Evolutionary conservation across 805 yeast genomes (phyloP), one percentile per base, ranked within the genome.

Genomic region (Yamadazyma philogaea): DNA sequence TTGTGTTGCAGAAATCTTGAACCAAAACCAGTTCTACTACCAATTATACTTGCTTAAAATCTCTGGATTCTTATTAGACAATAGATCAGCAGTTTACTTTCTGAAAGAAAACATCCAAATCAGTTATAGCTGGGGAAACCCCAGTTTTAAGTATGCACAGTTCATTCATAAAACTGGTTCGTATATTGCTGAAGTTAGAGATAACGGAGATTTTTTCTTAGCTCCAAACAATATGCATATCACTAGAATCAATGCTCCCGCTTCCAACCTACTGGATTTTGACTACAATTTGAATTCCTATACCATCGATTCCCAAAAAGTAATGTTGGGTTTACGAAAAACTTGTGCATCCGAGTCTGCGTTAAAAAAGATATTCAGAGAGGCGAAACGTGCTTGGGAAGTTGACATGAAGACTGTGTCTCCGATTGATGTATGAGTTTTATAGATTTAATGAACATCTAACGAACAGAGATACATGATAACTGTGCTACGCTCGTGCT

Each of bases 121-220:
- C 16, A 58, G 71, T 14, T 91, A 89, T 60, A 85, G 96, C 15
- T 91, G 98, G 98, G 98, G 98, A 2, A 77, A 73, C 44, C 95
- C 96, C 1, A 70, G 69, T 26, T 89, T 86, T 67, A 79, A 82
- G 54, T 85, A 78, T 60, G 88, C 87, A 1, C 99, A 93, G 61
- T 95, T 85, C 57, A 83, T 93, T 39, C 99, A 93, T 60, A 75
- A 72, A 45, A 80, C 95, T 0, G 99, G 99, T 2, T 82, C 87
- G 1, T 87, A 90, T 54, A 79, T 93, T 42, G 95, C 93, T 1
- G 97, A 91, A 61, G 70, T 91, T 24, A 70, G 90, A 50, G 87
- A 80, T 30, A 81, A 79, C 50, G 93, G 95, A 17, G 83, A 79
- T 40, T 74, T 88, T 48, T 82, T 85, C 52, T 64, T 90, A 55